phyloP scores from a whole-genome alignment of 1,139 yeast species.

The Candida sanyaensis region DNA sequence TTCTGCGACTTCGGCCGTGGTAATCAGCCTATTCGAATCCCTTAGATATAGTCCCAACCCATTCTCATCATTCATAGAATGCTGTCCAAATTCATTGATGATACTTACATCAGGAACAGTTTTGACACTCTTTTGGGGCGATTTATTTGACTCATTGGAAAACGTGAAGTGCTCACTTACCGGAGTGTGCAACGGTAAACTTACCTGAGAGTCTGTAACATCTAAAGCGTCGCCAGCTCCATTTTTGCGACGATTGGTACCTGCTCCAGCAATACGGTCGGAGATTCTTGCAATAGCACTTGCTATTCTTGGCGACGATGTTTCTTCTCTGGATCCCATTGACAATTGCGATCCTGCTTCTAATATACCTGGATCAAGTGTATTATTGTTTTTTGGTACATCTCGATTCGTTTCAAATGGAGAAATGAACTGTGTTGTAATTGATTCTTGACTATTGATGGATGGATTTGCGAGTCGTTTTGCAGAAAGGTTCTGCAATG shows the following conservation, averaged over 20 bases:
- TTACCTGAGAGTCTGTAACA: constrained; percentile 5
- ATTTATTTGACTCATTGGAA: constrained; percentile 3
- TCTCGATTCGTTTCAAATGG: constrained; percentile 6
- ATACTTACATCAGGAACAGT: constrained; percentile 6
- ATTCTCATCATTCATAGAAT: not conserved
- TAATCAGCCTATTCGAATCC: not conserved
- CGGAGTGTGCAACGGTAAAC: constrained; percentile 10
- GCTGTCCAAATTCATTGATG: constrained; percentile 2
- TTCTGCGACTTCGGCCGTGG: not conserved
- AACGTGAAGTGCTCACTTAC: constrained; percentile 11
- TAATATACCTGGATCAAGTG: constrained; percentile 10
- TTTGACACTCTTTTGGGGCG: constrained; percentile 2
- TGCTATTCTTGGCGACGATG: constrained; percentile 26
- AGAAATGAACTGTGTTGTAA: not conserved
- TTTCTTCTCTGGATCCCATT: constrained; percentile 5
- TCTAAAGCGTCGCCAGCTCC: constrained; percentile 5
- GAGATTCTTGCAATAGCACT: constrained; percentile 37
- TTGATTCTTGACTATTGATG: constrained; percentile 1
- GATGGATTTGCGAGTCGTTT: not conserved
- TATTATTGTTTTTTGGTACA: not conserved
- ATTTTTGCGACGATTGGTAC: constrained; percentile 12
- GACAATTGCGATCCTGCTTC: constrained; percentile 16
- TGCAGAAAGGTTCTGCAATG: constrained; percentile 15
- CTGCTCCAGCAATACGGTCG: constrained; percentile 46
- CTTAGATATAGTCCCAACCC: constrained; percentile 9